phyloP scores from a whole-genome alignment of 2,329 filamentous ascomycete genomes.

The Sordariomycetes sp. region DNA sequence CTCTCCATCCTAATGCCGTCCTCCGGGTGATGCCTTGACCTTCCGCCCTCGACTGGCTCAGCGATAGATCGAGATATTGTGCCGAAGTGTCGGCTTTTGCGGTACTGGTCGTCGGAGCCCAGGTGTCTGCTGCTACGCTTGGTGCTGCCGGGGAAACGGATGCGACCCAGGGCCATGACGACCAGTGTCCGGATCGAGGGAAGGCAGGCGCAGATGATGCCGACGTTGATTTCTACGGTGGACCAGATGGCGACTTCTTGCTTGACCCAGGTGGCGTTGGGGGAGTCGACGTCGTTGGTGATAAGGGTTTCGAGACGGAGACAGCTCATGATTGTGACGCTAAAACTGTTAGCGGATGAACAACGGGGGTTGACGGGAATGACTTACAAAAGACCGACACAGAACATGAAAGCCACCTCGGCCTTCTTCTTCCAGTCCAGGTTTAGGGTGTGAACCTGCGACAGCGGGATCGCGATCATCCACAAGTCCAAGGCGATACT shows the following conservation, averaged over 20 bases:
- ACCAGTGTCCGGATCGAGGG: conserved; percentile 24
- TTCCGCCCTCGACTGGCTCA: neutral
- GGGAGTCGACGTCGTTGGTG: conserved; percentile 13
- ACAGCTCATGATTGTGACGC: conserved; percentile 27
- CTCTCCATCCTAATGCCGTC: conserved; percentile 1
- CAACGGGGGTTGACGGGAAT: neutral
- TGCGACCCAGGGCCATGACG: conserved; percentile 10
- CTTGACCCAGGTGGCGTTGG: conserved; percentile 24
- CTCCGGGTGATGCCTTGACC: neutral
- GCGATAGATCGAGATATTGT: conserved; percentile 5
- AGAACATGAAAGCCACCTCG: conserved; percentile 39
- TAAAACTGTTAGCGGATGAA: conserved; percentile 6
- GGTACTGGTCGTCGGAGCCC: neutral
- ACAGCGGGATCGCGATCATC: conserved; percentile 41
- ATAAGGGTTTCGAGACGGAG: conserved; percentile 24
- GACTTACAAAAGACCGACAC: conserved; percentile 35
- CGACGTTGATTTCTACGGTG: conserved; percentile 27
- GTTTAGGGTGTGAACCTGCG: conserved; percentile 29
- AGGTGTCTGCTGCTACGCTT: neutral
- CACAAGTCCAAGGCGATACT: conserved; percentile 42
- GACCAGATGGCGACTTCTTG: conserved; percentile 25
- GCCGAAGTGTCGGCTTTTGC: conserved; percentile 4
- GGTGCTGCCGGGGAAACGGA: neutral
- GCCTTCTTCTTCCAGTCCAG: conserved; percentile 38
- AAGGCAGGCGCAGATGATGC: conserved; percentile 29